Evolutionary conservation across 371 early-diverging fungal genomes (phyloP).

Genomic region (Parasitella parasitica): DNA sequence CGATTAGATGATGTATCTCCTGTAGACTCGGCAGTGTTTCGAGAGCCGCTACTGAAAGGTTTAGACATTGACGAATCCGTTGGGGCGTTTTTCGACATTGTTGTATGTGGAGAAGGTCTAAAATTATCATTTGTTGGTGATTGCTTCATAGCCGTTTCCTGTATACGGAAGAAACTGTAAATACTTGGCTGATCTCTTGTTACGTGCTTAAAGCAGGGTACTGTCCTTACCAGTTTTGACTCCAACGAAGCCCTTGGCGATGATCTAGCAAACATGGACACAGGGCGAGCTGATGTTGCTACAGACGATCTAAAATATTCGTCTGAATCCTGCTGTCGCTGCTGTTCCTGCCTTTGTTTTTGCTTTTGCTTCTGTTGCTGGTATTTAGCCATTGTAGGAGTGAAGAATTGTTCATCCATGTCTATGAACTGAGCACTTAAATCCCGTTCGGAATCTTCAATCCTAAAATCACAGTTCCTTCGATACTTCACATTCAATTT

Average conservation of each 20-base stretch:
- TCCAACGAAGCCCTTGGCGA: neutral
- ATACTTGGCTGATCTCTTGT: neutral
- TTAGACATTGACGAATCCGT: neutral
- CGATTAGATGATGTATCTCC: neutral
- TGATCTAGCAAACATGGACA: neutral
- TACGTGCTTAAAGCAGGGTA: neutral
- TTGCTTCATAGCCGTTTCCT: neutral
- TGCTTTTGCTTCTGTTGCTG: slow-evolving; percentile 35
- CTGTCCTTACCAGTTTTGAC: neutral
- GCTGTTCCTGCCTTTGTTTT: neutral
- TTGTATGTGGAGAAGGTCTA: neutral
- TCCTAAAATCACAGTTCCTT: slow-evolving; percentile 76
- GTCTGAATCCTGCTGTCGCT: neutral
- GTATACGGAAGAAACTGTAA: neutral
- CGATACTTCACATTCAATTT: slow-evolving; percentile 77
- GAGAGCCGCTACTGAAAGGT: neutral
- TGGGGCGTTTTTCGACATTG: neutral
- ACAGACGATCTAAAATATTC: neutral
- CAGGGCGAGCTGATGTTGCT: neutral
- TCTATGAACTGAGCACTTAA: slow-evolving; percentile 41
- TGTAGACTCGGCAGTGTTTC: neutral
- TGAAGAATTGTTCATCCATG: slow-evolving; percentile 30
- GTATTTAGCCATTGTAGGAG: slow-evolving; percentile 57
- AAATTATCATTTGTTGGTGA: neutral
- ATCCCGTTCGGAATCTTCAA: slow-evolving; percentile 57